These are phyloP conservation scores for Metschnikowia matae DNA, from an alignment of 805 yeast genomes.

Conservation along the genomic window DNA sequence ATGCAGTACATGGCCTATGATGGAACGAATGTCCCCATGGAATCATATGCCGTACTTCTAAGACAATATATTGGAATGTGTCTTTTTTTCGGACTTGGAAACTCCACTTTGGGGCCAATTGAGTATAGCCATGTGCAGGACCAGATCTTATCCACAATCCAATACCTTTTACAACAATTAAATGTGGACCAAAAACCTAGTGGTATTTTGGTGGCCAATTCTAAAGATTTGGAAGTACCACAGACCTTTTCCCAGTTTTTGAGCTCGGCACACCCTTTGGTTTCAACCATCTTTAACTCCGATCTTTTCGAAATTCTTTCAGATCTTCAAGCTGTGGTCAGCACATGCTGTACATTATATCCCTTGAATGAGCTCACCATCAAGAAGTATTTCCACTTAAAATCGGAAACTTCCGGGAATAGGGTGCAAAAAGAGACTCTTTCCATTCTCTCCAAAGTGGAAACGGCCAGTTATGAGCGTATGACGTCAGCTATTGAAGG, in stretches of 20 bases:
- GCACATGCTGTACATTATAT: constrained; percentile 31
- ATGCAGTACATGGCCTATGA: constrained; percentile 1
- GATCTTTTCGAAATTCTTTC: constrained; percentile 1
- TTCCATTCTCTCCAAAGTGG: constrained; percentile 22
- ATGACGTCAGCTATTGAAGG: constrained; percentile 18
- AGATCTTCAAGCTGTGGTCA: constrained; percentile 10
- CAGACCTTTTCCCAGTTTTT: constrained; percentile 17
- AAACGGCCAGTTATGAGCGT: constrained; percentile 20
- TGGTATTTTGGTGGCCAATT: background rate
- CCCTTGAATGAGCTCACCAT: constrained; percentile 35
- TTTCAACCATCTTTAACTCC: background rate
- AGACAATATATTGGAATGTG: constrained; percentile 8
- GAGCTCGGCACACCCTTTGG: constrained; percentile 5
- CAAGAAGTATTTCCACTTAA: constrained; percentile 24
- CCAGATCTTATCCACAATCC: constrained; percentile 23
- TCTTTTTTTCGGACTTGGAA: constrained; percentile 12
- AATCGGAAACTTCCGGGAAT: constrained; percentile 13
- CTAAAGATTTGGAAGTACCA: constrained; percentile 1
- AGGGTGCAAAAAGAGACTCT: constrained; percentile 26
- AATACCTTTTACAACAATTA: constrained; percentile 3
- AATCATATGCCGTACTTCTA: constrained; percentile 1
- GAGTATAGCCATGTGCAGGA: constrained; percentile 30
- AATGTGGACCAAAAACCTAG: background rate
- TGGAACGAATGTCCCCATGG: background rate
- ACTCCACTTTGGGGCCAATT: constrained; percentile 19